A percentile compares a stretch with the other conserved stretches of the same genome.
Conservation (phyloP, 139 green algal species). For the Edaphochlamys debaryana region DNA sequence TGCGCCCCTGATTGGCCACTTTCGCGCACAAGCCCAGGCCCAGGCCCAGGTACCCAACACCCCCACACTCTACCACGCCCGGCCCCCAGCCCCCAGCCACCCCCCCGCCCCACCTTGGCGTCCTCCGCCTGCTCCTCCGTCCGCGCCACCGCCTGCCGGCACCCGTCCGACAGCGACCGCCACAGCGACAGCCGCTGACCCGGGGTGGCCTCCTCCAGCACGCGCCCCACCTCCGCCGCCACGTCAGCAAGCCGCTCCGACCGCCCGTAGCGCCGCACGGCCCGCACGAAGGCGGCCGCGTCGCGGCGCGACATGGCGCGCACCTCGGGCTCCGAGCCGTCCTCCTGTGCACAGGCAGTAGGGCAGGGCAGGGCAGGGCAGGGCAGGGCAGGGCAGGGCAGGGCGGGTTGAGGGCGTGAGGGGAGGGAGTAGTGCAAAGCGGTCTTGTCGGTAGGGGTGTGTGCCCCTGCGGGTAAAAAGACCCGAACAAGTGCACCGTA, state of each 20-base stretch:
- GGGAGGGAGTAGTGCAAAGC: no score
- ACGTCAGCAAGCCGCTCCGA: conserved; percentile 56
- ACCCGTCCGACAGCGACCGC: conserved; percentile 61
- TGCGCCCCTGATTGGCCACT: no score
- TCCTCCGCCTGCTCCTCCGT: conserved; percentile 50
- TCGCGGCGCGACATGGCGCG: conserved; percentile 66
- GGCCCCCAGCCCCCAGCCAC: neutral
- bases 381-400: no score
- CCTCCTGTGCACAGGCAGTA: conserved; percentile 1
- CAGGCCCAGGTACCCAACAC: no score
- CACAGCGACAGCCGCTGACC: conserved; percentile 57
- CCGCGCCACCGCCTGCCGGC: conserved; percentile 50
- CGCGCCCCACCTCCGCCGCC: conserved; percentile 58
- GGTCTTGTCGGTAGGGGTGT: no score
- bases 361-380: neutral
- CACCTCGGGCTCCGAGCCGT: conserved; percentile 11
- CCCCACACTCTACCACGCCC: no score
- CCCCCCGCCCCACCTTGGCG: conserved; percentile 45
- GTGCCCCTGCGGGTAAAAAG: no score
- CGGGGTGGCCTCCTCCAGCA: conserved; percentile 46
- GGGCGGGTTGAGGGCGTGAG: no score
- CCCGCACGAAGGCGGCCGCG: conserved; percentile 75
- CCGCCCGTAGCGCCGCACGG: conserved; percentile 67
- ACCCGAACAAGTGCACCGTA: no score
- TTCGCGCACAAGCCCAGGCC: no score